These are phyloP conservation scores for Cydonia oblonga DNA, from an alignment of 331 rosid species.

Conservation along the genomic window DNA sequence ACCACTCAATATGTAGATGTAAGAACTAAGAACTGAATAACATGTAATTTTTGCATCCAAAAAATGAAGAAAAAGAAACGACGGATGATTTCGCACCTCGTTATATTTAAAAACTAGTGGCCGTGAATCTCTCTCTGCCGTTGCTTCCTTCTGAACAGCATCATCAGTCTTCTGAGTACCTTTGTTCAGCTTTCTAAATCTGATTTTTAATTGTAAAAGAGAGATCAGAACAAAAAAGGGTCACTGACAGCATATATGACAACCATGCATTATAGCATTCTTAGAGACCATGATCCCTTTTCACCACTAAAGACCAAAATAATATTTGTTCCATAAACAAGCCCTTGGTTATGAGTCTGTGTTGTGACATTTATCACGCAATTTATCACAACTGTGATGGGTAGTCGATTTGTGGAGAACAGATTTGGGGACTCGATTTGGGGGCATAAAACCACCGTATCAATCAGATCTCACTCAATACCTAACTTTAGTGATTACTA, in stretches of 20 bases:
- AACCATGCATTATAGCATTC: constrained; percentile 12
- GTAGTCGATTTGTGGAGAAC: background rate
- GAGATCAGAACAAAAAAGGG: constrained; percentile 11
- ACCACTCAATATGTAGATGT: background rate
- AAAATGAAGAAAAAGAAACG: background rate
- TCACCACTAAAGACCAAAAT: background rate
- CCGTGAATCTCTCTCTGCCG: constrained; percentile 40
- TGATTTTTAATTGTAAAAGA: constrained; percentile 18
- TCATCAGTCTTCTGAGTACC: constrained; percentile 35
- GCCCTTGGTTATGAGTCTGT: background rate
- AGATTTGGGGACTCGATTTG: background rate
- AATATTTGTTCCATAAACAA: background rate
- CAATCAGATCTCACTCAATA: background rate
- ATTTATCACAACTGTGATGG: background rate
- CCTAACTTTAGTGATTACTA: background rate
- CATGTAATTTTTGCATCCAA: background rate
- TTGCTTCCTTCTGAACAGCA: constrained; percentile 38
- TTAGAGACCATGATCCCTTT: background rate
- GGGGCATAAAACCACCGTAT: background rate
- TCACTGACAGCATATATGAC: constrained; percentile 7
- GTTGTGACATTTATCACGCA: background rate
- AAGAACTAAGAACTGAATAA: background rate
- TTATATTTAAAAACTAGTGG: constrained; percentile 77
- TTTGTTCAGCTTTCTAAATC: constrained; percentile 51
- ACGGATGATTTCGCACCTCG: constrained; percentile 40